Evolutionary conservation across 441 rosid species (phyloP), one percentile per base, ranked within the genome.

Genomic region (Arabidopsis lyrata): DNA sequence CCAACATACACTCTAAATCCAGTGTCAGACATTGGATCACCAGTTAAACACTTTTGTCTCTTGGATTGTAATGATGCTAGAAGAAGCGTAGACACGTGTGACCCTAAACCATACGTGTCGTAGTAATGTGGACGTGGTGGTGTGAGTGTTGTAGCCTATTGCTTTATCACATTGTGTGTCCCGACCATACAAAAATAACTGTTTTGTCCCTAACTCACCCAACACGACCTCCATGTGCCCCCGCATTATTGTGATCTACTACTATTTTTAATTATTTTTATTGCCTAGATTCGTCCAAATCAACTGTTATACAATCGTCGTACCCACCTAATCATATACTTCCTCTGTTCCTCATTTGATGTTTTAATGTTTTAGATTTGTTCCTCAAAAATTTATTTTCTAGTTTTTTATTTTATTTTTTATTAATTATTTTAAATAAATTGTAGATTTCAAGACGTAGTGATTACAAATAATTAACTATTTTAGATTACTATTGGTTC

Each of bases 171-270:
- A 68, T 42, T 61, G 24, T 68, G 45, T 75, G 29, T 34, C 49
- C 64, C 63, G 78, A 62, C 65, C 74, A 75, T 54, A 44, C 59
- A 62, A 69, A 62, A 63, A 15, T 47, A 76, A 76, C 71, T 70
- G 75, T 63, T 76, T 24, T 76, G 79, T 70, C 79, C 62, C 62
- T 76, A 76, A 70, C 71, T 76, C 61, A 63, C 75, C 79, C 79
- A 76, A 76, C 79, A 63, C 8, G 3, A 63, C 9, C 71, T 48
- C 55, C 79, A 63, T 76, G 79, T 76, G 79, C n/a, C 59, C 66
- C 34, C 55, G 61, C 79, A 76, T 69, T 39, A 63, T 63, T 63
- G 9, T 68, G 39, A 56, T 68, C 41, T 66, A 54, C 52, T 38
- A 7, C 60, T 47, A 14, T 62, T 39, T 32, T 27, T 0, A n/a